A percentile compares a stretch with the other conserved stretches of the same genome.
Evolutionary conservation across 1,284 basidiomycete genomes (phyloP).

Genomic region (Leccinum subrobustum): DNA sequence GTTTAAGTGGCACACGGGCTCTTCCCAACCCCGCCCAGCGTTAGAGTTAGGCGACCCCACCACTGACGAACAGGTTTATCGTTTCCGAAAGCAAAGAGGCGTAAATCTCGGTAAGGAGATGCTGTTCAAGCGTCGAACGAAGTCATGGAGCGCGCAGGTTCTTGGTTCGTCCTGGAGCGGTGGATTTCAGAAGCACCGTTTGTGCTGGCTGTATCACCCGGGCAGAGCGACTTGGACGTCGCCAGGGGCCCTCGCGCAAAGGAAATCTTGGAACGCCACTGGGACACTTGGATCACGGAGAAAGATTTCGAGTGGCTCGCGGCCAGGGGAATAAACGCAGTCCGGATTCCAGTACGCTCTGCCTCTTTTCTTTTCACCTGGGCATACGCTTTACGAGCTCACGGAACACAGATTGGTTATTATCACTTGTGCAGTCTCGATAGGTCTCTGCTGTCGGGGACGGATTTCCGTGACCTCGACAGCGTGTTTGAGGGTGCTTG

Average conservation of each 20-base stretch:
- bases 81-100: constrained; percentile 76
- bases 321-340: constrained; percentile 76
- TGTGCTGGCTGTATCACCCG: constrained; percentile 49
- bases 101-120: constrained; percentile 71
- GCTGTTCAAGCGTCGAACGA: constrained; percentile 4
- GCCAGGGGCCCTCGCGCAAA: constrained; percentile 62
- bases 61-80: constrained; percentile 42
- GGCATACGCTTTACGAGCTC: constrained; percentile 9
- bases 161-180: constrained; percentile 76
- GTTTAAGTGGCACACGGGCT: constrained; percentile 9
- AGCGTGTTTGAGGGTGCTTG: constrained; percentile 73
- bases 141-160: constrained; percentile 42
- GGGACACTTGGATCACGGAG: constrained; percentile 77
- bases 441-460: constrained; percentile 62
- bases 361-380: not conserved
- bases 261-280: constrained; percentile 70
- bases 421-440: constrained; percentile 70
- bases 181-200: constrained; percentile 70
- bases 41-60: constrained; percentile 14
- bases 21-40: not conserved
- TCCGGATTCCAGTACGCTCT: constrained; percentile 73
- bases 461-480: constrained; percentile 65
- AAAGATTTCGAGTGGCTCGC: constrained; percentile 76
- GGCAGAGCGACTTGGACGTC: constrained; percentile 75
- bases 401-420: constrained; percentile 63